Percentiles rank a stretch among this genome's conserved stretches.
phyloP scores from a whole-genome alignment of 371 early-diverging fungal species.

The Smittium mucronatum region DNA sequence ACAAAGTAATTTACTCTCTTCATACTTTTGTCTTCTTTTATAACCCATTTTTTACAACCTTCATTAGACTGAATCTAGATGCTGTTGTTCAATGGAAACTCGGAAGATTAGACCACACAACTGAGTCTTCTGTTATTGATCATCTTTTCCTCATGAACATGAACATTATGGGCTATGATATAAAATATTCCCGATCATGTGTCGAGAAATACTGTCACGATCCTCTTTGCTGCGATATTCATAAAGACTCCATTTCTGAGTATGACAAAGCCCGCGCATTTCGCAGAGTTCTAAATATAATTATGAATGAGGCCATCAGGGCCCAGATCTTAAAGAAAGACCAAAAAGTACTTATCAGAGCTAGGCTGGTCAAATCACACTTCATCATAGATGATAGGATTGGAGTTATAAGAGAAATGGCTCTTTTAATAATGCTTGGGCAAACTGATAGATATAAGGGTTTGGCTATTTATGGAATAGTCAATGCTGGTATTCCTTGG shows the following conservation, averaged over 20 bases:
- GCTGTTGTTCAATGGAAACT: slow-evolving; percentile 35
- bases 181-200: slow-evolving; percentile 23
- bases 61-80: slow-evolving; percentile 29
- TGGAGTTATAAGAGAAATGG: slow-evolving; percentile 25
- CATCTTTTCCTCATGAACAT: slow-evolving; percentile 31
- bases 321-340: slow-evolving; percentile 28
- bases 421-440: slow-evolving; percentile 28
- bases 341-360: slow-evolving; percentile 25
- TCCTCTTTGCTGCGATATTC: slow-evolving; percentile 33
- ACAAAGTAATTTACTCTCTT: slow-evolving; percentile 20
- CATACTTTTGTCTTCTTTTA: background rate
- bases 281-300: slow-evolving; percentile 27
- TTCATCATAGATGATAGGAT: slow-evolving; percentile 27
- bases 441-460: slow-evolving; percentile 26
- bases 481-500: slow-evolving; percentile 22
- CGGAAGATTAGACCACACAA: slow-evolving; percentile 28
- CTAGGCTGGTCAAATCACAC: slow-evolving; percentile 26
- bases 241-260: slow-evolving; percentile 26
- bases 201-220: slow-evolving; percentile 27
- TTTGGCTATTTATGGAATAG: slow-evolving; percentile 22
- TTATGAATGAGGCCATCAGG: slow-evolving; percentile 33
- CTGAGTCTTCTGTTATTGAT: slow-evolving; percentile 30
- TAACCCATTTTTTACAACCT: background rate
- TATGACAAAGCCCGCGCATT: slow-evolving; percentile 34
- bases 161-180: slow-evolving; percentile 30